Conservation (phyloP, 768 basidiomycete genomes). For the Ramaria sp. region DNA sequence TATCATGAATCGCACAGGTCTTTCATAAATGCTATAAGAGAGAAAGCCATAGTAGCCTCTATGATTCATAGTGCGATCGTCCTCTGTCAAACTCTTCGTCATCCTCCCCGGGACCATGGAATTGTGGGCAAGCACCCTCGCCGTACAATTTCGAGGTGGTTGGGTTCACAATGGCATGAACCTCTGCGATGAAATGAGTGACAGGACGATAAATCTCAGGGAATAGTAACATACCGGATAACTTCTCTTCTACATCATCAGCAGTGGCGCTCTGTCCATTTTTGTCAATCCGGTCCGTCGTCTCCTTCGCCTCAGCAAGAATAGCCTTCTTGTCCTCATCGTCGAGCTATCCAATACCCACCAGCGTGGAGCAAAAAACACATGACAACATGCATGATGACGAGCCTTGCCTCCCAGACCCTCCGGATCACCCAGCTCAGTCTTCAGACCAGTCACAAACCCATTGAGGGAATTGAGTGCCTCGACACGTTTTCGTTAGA, state of each 20-base stretch:
- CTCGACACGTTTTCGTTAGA: conserved; percentile 74
- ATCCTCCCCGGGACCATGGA: conserved; percentile 14
- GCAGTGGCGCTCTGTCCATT: conserved; percentile 64
- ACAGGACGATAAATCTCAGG: no score
- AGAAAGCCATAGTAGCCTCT: conserved; percentile 10
- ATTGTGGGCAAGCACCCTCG: conserved; percentile 22
- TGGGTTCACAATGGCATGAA: conserved; percentile 68
- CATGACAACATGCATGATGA: neutral
- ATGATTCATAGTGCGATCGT: conserved; percentile 45
- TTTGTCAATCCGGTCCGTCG: conserved; percentile 86
- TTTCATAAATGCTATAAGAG: no score
- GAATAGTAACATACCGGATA: conserved; percentile 38
- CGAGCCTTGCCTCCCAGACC: conserved; percentile 77
- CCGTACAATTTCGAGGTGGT: conserved; percentile 78
- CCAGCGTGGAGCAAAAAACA: neutral
- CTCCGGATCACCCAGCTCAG: conserved; percentile 74
- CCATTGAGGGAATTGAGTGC: conserved; percentile 74
- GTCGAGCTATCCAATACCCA: conserved; percentile 25
- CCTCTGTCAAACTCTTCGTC: no score
- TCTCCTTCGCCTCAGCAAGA: conserved; percentile 73
- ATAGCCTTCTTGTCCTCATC: conserved; percentile 81
- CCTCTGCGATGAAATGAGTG: conserved; percentile 27
- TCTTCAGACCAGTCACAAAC: conserved; percentile 80
- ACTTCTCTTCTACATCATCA: conserved; percentile 90
- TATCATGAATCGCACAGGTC: no score